Conservation (phyloP, 1,284 basidiomycete species). For the Phylloporus sp. region DNA sequence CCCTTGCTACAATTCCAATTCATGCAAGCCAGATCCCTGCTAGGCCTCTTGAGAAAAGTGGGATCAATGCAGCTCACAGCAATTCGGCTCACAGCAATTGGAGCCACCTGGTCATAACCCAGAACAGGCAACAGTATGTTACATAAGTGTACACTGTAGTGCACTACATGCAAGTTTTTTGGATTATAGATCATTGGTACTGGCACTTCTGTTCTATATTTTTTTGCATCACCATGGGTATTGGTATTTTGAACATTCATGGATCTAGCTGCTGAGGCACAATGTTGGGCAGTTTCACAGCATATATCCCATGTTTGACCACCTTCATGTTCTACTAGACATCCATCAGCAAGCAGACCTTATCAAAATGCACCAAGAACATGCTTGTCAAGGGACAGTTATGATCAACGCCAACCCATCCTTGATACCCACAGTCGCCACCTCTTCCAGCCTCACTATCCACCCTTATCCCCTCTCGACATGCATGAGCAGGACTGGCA, state of each 20-base stretch:
- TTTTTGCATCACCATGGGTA: too few relatives aligned
- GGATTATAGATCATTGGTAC: too few relatives aligned
- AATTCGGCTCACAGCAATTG: too few relatives aligned
- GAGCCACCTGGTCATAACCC: too few relatives aligned
- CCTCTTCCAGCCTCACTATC: constrained; percentile 57
- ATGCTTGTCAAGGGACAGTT: constrained; percentile 74
- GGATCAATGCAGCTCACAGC: too few relatives aligned
- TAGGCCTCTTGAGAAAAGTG: too few relatives aligned
- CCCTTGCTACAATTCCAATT: too few relatives aligned
- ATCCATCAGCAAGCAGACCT: constrained; percentile 3
- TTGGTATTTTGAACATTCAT: constrained; percentile 74
- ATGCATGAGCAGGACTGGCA: constrained; percentile 69
- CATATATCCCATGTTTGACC: constrained; percentile 73
- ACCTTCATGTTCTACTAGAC: constrained; percentile 68
- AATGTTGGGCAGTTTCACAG: constrained; percentile 69
- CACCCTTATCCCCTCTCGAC: constrained; percentile 52
- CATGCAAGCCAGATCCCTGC: too few relatives aligned
- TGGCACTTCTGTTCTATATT: too few relatives aligned
- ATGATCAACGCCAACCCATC: constrained; percentile 74
- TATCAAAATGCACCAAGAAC: constrained; percentile 44
- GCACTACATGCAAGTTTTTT: too few relatives aligned
- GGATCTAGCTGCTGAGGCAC: constrained; percentile 70
- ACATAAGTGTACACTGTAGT: too few relatives aligned
- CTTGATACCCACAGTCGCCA: constrained; percentile 77
- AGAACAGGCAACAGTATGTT: too few relatives aligned